A percentile compares a stretch with the other conserved stretches of the same genome.
Conservation (phyloP, 2,329 filamentous ascomycete genomes). For the Clarireedia hainanense region DNA sequence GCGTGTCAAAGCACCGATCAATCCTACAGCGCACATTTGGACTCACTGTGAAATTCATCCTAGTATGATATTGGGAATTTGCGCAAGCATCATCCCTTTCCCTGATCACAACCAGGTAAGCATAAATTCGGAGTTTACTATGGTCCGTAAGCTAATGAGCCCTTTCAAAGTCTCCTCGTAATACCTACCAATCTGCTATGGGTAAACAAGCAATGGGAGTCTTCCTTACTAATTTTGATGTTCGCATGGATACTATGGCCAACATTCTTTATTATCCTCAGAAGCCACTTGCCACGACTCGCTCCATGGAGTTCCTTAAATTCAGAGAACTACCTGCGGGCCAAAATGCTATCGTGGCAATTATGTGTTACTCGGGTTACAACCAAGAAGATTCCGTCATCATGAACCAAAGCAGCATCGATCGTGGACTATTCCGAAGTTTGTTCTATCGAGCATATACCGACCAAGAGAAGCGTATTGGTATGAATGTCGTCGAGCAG, state of each 20-base stretch:
- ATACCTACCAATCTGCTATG: conserved; percentile 99
- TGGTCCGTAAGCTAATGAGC: conserved; percentile 28
- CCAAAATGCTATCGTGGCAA: conserved; percentile 97
- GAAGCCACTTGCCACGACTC: conserved; percentile 90
- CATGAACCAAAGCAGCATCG: conserved; percentile 99
- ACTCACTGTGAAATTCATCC: conserved; percentile 99
- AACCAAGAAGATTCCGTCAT: conserved; percentile 99
- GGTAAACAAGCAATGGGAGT: conserved; percentile 99
- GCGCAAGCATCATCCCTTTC: conserved; percentile 98
- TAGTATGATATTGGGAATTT: conserved; percentile 97
- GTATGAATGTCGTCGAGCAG: conserved; percentile 82
- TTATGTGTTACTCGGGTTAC: conserved; percentile 95
- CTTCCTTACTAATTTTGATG: conserved; percentile 92
- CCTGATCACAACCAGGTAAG: conserved; percentile 90
- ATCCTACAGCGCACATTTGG: conserved; percentile 81
- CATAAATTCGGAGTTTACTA: conserved; percentile 10
- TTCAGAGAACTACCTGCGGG: conserved; percentile 96
- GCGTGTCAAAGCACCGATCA: conserved; percentile 81
- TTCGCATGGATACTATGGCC: conserved; percentile 98
- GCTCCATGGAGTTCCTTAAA: conserved; percentile 97
- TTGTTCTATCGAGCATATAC: conserved; percentile 97
- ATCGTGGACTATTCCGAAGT: conserved; percentile 93
- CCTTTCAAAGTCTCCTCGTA: conserved; percentile 71
- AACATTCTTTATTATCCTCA: conserved; percentile 99
- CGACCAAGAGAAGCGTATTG: conserved; percentile 92